Evolutionary conservation across 176 grass and related monocot species (phyloP).

Genomic region (Poa pratensis): DNA sequence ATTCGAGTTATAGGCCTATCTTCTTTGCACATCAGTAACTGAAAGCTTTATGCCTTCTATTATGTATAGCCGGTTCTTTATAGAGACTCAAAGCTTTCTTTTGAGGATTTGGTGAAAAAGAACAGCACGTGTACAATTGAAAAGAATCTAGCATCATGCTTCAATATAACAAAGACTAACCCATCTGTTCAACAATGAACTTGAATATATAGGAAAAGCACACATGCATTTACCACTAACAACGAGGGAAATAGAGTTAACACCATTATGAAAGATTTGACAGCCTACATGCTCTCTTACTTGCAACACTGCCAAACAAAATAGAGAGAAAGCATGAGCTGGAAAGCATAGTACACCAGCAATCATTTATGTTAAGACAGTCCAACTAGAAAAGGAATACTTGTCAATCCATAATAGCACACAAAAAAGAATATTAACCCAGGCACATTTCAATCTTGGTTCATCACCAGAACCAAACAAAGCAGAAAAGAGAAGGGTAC

Average conservation of each 20-base stretch:
- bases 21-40: conserved; percentile 22
- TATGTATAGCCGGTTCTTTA: conserved; percentile 16
- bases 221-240: conserved; percentile 22
- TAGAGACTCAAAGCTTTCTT: conserved; percentile 12
- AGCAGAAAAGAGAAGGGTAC: background rate
- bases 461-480: conserved; percentile 29
- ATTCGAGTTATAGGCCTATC: background rate
- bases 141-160: conserved; percentile 29
- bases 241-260: conserved; percentile 18
- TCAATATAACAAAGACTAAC: conserved; percentile 14
- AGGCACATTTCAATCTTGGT: conserved; percentile 8
- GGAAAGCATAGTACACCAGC: conserved; percentile 24
- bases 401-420: conserved; percentile 18
- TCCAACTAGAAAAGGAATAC: conserved; percentile 22
- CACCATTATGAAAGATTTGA: conserved; percentile 33
- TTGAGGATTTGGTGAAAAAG: background rate
- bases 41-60: conserved; percentile 12
- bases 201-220: conserved; percentile 22
- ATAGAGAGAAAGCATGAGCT: conserved; percentile 32
- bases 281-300: conserved; percentile 25
- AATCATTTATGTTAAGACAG: conserved; percentile 29
- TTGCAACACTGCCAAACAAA: conserved; percentile 27
- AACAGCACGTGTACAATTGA: background rate
- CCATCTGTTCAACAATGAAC: conserved; percentile 9
- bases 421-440: conserved; percentile 7